Evolutionary conservation across 495 filamentous ascomycete genomes (phyloP).

Genomic region (Parathielavia appendiculata): DNA sequence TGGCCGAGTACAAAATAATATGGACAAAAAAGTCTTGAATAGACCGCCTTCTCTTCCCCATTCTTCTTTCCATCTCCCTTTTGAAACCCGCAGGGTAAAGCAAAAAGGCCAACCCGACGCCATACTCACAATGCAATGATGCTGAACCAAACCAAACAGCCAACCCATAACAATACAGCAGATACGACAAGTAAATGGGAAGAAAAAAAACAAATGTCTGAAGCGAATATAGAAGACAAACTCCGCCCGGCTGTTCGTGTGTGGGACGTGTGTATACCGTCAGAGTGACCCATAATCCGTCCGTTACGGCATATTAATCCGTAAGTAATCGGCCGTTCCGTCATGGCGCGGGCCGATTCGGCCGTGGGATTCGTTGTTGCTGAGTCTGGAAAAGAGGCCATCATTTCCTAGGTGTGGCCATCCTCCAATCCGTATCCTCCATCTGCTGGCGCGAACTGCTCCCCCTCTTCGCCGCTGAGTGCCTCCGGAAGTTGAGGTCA

Average conservation of each 20-base stretch:
- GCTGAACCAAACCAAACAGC: not conserved
- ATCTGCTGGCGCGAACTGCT: too few relatives aligned
- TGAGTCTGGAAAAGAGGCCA: too few relatives aligned
- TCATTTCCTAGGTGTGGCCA: too few relatives aligned
- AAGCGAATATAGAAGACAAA: conserved; percentile 1
- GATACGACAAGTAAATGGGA: not conserved
- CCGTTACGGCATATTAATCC: not conserved
- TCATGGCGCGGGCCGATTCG: not conserved
- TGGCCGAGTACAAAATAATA: not conserved
- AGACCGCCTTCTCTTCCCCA: not conserved
- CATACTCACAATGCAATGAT: conserved; percentile 8
- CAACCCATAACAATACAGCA: not conserved
- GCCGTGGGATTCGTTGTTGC: not conserved
- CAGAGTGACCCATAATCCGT: not conserved
- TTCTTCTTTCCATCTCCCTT: not conserved
- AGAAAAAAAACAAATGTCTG: not conserved
- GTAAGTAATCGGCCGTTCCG: conserved; percentile 2
- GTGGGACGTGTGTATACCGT: not conserved
- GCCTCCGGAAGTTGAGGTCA: too few relatives aligned
- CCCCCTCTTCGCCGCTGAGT: too few relatives aligned
- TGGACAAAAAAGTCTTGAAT: not conserved
- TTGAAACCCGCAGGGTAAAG: not conserved
- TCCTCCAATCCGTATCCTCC: too few relatives aligned
- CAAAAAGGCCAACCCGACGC: conserved; percentile 5
- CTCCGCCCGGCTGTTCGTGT: not conserved